phyloP scores from a whole-genome alignment of 2,329 filamentous ascomycete genomes.

The Ophiognomonia clavigignenti-juglandacearum region DNA sequence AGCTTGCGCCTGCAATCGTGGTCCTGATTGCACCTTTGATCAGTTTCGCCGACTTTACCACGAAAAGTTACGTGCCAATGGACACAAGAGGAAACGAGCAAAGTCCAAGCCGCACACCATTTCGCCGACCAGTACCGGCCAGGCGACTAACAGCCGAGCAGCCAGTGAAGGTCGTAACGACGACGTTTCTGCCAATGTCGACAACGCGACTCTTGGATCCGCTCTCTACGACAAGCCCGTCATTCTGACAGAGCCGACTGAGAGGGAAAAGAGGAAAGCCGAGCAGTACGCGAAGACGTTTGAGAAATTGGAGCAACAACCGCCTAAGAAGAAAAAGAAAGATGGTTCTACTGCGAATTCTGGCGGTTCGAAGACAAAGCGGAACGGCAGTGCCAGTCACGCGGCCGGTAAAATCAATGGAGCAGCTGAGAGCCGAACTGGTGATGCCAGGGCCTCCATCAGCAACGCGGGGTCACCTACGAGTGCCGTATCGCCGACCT shows the following conservation, averaged over 20 bases:
- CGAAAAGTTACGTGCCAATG: constrained; percentile 33
- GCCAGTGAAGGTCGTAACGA: constrained; percentile 58
- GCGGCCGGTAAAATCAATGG: constrained; percentile 25
- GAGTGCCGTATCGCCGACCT: constrained; percentile 35
- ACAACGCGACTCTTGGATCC: constrained; percentile 43
- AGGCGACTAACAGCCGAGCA: constrained; percentile 59
- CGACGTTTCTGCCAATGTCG: constrained; percentile 49
- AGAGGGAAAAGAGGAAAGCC: constrained; percentile 63
- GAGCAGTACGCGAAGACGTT: constrained; percentile 62
- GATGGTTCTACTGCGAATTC: constrained; percentile 42
- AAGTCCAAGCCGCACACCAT: constrained; percentile 51
- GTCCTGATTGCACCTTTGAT: constrained; percentile 57
- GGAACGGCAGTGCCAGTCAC: constrained; percentile 17
- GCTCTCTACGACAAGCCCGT: constrained; percentile 54
- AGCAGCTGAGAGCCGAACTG: constrained; percentile 38
- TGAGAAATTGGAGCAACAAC: constrained; percentile 50
- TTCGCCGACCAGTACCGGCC: constrained; percentile 58
- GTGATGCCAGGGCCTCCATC: constrained; percentile 48
- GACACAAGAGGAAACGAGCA: constrained; percentile 45
- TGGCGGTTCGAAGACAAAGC: constrained; percentile 24
- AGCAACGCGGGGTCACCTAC: constrained; percentile 50
- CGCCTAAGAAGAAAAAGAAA: constrained; percentile 56
- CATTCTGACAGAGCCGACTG: constrained; percentile 59
- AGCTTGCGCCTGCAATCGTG: constrained; percentile 69
- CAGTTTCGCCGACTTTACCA: constrained; percentile 58